Evolutionary conservation across 1,284 basidiomycete species (phyloP), one percentile per base, ranked within the genome.

Genomic region (Leccinum griseonigrum): DNA sequence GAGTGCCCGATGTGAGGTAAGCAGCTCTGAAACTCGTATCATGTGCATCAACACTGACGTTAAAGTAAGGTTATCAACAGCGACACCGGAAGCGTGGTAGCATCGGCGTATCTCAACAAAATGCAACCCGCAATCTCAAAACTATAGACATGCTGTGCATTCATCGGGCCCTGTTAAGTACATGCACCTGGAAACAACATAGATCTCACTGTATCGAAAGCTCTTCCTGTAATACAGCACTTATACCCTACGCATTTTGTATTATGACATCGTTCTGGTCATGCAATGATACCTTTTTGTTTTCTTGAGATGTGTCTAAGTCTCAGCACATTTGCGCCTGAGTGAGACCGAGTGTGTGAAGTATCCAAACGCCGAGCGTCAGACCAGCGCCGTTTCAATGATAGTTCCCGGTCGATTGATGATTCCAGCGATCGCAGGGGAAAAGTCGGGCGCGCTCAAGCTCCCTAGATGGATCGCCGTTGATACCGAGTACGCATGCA

Each of bases 1-100:
- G 87, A 82, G 82, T 57, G 82, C 86, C 34, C 77, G 85, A 62
- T 88, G 88, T 66, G 87, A 90, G 80, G 87, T 73, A 60, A 61
- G 63, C 38, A 13, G 53, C 28, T 29, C 43, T 36, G n/a, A 29
- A 5, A 31, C 28, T 32, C 22, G 46, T 83, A 62, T 28, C 63
- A 78, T 67, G 55, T 31, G 18, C 34, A 43, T 52, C 28, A 50
- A 28, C 16, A 31, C 60, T 63, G n/a, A 56, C 55, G 61, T 43
- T 32, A 59, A 36, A 32, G 62, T 50, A 67, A 89, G 86, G 78
- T 89, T 54, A 66, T 81, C 38, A 83, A 87, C 68, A 85, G 83
- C 65, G 71, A 77, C 54, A 78, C 80, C 3, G 84, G 85, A 8
- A 76, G 83, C 61, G 74, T 83, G 34, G 75, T 89, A 52, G 87